Percentiles rank a stretch among this genome's conserved stretches.
These are phyloP conservation scores for Mycena belliarum DNA, from an alignment of 768 basidiomycete genomes.

Conservation along the genomic window DNA sequence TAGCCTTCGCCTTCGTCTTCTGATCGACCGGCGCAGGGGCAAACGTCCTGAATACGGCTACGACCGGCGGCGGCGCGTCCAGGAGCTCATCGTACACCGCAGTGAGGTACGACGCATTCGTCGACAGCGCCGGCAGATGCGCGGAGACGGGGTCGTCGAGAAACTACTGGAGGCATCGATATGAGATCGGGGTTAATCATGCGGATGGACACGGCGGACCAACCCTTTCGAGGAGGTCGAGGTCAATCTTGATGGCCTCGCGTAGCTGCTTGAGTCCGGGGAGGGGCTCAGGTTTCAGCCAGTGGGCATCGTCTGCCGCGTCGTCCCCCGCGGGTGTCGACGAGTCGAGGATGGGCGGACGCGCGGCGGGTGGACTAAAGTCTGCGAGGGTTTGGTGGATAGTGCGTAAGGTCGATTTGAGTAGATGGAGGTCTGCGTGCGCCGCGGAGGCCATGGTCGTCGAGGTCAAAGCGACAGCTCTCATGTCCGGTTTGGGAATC, in stretches of 20 bases:
- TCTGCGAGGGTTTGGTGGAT: slow-evolving; percentile 39
- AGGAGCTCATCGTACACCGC: slow-evolving; percentile 83
- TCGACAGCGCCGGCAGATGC: slow-evolving; percentile 56
- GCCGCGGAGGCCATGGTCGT: neutral
- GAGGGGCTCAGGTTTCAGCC: slow-evolving; percentile 21
- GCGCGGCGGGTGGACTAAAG: slow-evolving; percentile 35
- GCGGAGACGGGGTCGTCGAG: slow-evolving; percentile 48
- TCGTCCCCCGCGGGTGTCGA: slow-evolving; percentile 4
- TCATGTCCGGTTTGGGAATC: too few species aligned
- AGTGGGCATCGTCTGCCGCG: slow-evolving; percentile 15
- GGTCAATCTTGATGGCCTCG: slow-evolving; percentile 19
- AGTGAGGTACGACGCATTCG: slow-evolving; percentile 70
- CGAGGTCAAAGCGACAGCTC: neutral
- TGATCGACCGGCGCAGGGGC: slow-evolving; percentile 21
- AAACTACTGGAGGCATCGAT: slow-evolving; percentile 55
- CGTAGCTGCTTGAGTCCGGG: slow-evolving; percentile 21
- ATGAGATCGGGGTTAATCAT: slow-evolving; percentile 5
- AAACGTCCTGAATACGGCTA: slow-evolving; percentile 61
- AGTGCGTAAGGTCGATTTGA: slow-evolving; percentile 1
- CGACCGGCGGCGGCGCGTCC: slow-evolving; percentile 56
- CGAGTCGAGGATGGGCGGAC: slow-evolving; percentile 22
- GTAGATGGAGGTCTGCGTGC: slow-evolving; percentile 4
- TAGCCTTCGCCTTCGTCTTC: slow-evolving; percentile 19
- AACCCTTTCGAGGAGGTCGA: slow-evolving; percentile 22
- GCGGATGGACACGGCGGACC: neutral